Evolutionary conservation across 2,329 filamentous ascomycete genomes (phyloP), one percentile per base, ranked within the genome.

Genomic region (Xylariales sp.): DNA sequence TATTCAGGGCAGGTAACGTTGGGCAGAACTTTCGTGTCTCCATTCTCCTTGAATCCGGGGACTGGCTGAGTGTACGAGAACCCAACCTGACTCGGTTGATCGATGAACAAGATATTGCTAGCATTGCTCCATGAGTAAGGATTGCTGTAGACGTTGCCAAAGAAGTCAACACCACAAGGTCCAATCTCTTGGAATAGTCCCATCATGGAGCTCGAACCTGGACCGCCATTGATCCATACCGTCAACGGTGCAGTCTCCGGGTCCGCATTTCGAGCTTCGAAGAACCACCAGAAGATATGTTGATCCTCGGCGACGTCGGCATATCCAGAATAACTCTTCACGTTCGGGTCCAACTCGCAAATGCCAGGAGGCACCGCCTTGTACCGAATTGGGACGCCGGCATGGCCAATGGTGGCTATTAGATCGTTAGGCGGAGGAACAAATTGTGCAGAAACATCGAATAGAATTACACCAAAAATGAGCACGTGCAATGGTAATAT

Each of bases 91-190:
- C 76, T 63, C 8, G 78, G 78, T 57, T 82, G 77, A 40, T 75
- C 76, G 38, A 83, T 63, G 59, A 80, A 82, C 8, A 83, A 61
- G 54, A 83, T 62, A 53, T 80, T 81, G 25, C 70, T 75, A 19
- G 71, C 70, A 45, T 78, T 71, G 50, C 70, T 79, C 75, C 76
- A 83, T 7, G 70, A 70, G 60, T 78, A 74, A 4, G 75, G 74
- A 52, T 83, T 83, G 54, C 70, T 58, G 48, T 64, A 61, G 11
- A 68, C 62, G 12, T 67, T 58, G 38, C 67, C 61, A 21, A 64
- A 58, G 41, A 66, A 60, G 27, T 69, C 68, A 34, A 76, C 59
- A 36, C 58, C 46, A 45, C 62, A 65, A 0, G 62, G 62, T 0
- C 62, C 62, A 5, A 61, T 42, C 43, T 64, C 68, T 51, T 76